These are phyloP conservation scores for Rehmannia glutinosa DNA, from an alignment of 257 asterid genomes.

Conservation along the genomic window DNA sequence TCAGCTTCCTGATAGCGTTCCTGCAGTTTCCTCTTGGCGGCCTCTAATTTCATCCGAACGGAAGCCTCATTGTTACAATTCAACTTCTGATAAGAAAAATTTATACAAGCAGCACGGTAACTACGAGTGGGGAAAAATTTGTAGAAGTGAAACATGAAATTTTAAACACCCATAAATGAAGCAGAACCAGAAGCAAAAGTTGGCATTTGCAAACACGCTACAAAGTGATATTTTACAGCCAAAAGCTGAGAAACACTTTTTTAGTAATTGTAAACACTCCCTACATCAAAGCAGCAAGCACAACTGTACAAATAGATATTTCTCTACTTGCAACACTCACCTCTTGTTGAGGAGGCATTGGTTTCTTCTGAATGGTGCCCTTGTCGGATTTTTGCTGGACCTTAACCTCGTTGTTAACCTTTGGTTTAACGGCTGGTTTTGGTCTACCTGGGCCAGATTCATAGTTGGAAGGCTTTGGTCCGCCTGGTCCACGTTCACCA, in stretches of 20 bases:
- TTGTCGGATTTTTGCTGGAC: slow-evolving; percentile 41
- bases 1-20: slow-evolving; percentile 91
- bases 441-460: slow-evolving; percentile 49
- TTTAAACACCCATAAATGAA: no score
- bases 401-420: slow-evolving; percentile 29
- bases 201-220: no score
- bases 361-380: slow-evolving; percentile 43
- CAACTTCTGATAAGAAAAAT: slow-evolving; percentile 28
- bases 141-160: no score
- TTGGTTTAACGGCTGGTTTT: slow-evolving; percentile 40
- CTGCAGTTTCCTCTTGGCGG: slow-evolving; percentile 88
- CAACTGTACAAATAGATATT: background rate
- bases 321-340: slow-evolving; percentile 39
- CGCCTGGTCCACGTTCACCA: slow-evolving; percentile 39
- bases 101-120: no score
- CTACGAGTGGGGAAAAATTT: no score
- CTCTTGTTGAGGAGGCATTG: slow-evolving; percentile 42
- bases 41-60: slow-evolving; percentile 55
- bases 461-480: slow-evolving; percentile 40
- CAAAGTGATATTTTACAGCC: no score
- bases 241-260: no score
- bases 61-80: slow-evolving; percentile 40
- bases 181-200: no score
- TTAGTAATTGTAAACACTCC: no score
- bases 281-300: background rate